These are phyloP conservation scores for Phytophthora sp. DNA, from an alignment of 352 stramenopile species.

Conservation along the genomic window DNA sequence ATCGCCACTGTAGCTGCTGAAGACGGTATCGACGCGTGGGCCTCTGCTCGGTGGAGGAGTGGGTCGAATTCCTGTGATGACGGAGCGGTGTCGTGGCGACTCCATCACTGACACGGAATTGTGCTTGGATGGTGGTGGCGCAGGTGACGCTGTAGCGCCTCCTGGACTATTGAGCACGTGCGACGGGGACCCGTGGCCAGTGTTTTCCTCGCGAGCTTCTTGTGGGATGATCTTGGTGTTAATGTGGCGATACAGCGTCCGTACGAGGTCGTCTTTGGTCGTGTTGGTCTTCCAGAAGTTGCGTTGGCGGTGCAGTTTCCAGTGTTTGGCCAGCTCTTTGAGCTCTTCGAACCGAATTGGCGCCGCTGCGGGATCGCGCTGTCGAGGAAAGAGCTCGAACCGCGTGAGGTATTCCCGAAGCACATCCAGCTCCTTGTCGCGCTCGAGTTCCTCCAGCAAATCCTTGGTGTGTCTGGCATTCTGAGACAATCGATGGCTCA, in stretches of 20 bases:
- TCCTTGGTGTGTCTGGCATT: constrained; percentile 85
- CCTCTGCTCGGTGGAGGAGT: constrained; percentile 29
- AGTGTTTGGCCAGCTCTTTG: constrained; percentile 91
- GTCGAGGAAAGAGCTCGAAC: constrained; percentile 78
- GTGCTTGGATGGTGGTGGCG: constrained; percentile 45
- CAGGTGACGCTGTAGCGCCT: constrained; percentile 22
- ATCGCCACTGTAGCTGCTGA: constrained; percentile 74
- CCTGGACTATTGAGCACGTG: constrained; percentile 26
- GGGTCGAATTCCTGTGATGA: constrained; percentile 27
- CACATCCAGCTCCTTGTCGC: constrained; percentile 87
- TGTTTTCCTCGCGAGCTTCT: constrained; percentile 58
- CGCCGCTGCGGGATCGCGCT: constrained; percentile 72
- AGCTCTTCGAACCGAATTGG: constrained; percentile 91
- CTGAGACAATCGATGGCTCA: constrained; percentile 86
- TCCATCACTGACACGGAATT: constrained; percentile 41
- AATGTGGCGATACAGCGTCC: constrained; percentile 86
- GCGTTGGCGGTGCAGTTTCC: constrained; percentile 89
- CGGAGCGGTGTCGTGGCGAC: constrained; percentile 62
- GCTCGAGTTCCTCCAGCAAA: constrained; percentile 84
- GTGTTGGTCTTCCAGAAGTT: constrained; percentile 93
- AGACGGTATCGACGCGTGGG: constrained; percentile 52
- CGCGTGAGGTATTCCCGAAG: constrained; percentile 85
- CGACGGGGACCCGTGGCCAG: constrained; percentile 16
- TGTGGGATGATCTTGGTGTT: constrained; percentile 86
- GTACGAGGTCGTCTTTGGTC: constrained; percentile 89